Evolutionary conservation across 2,329 filamentous ascomycete genomes (phyloP), one percentile per base, ranked within the genome.

Genomic region (Colletotrichum tropicicola): DNA sequence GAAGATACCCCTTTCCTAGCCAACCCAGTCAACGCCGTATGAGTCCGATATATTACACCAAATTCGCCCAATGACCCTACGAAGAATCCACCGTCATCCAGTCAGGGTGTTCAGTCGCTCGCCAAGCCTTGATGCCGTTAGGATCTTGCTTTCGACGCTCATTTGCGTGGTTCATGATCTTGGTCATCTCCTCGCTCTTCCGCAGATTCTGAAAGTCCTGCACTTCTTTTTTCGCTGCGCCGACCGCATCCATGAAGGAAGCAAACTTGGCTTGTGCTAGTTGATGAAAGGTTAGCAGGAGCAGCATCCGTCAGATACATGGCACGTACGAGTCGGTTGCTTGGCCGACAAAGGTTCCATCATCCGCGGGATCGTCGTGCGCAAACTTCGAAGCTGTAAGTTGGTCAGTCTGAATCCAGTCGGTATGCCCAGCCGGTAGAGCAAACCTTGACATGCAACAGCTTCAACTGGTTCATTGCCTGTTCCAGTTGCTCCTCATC

Each of bases 41-140:
- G n/a, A n/a, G n/a, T n/a, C n/a, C n/a, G n/a, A 10, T 17, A 25
- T 9, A 17, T 27, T 17, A 13, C 13, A 19, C 12, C 1, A 17
- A 28, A 9, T 13, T 5, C n/a, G 15, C 5, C 27, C n/a, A 6
- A 15, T 6, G 32, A 35, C 4, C 1, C 35, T 54, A 37, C 1
- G 43, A 30, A 17, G 47, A 21, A 13, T 63, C 53, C 17, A 28
- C 13, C 10, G 37, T 71, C 45, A 69, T 39, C 87, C 88, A 91
- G 66, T 87, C 80, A 3, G 88, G 86, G 59, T 90, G 81, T 35
- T 90, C 85, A 58, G 79, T 82, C 19, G 86, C 81, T 49, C 80
- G 82, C 88, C 88, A 90, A 2, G 84, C 82, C 69, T 82, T 85
- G 68, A 90, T 89, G 4, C 83, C 85, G 53, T 82, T 79, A 0